These are phyloP conservation scores for Aaosphaeria arxii DNA, from an alignment of 2,329 filamentous ascomycete genomes.

Conservation along the genomic window DNA sequence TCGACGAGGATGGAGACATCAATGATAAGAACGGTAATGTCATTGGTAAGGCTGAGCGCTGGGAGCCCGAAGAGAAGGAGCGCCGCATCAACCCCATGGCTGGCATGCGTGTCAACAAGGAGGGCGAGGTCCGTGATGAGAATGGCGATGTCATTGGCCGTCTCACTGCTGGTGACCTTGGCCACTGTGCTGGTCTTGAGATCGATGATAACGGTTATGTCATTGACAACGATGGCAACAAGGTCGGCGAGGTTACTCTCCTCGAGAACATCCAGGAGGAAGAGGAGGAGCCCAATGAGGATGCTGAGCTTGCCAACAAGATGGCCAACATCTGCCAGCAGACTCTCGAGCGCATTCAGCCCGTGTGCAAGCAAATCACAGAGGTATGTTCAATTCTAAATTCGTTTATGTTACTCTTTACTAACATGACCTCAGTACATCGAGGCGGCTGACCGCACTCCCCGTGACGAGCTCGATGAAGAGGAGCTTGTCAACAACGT, in stretches of 20 bases:
- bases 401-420: neutral
- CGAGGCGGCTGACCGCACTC: conserved; percentile 74
- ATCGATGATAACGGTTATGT: conserved; percentile 54
- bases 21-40: conserved; percentile 53
- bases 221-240: conserved; percentile 57
- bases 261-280: conserved; percentile 60
- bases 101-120: conserved; percentile 52
- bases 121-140: conserved; percentile 52
- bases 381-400: conserved; percentile 54
- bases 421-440: conserved; percentile 58
- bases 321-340: conserved; percentile 72
- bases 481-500: conserved; percentile 84
- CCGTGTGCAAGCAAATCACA: conserved; percentile 82
- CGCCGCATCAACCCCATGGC: conserved; percentile 60
- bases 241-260: conserved; percentile 62
- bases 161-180: conserved; percentile 51
- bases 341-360: conserved; percentile 78
- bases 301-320: conserved; percentile 73
- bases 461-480: conserved; percentile 85
- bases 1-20: conserved; percentile 53
- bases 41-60: conserved; percentile 52
- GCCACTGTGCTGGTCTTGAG: conserved; percentile 51
- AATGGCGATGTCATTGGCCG: conserved; percentile 50
- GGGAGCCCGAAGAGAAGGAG: conserved; percentile 54
- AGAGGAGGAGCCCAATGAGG: conserved; percentile 51